A percentile compares a stretch with the other conserved stretches of the same genome.
These are phyloP conservation scores for Dioscorea zingiberensis DNA, from an alignment of 106 monocot species.

Conservation along the genomic window DNA sequence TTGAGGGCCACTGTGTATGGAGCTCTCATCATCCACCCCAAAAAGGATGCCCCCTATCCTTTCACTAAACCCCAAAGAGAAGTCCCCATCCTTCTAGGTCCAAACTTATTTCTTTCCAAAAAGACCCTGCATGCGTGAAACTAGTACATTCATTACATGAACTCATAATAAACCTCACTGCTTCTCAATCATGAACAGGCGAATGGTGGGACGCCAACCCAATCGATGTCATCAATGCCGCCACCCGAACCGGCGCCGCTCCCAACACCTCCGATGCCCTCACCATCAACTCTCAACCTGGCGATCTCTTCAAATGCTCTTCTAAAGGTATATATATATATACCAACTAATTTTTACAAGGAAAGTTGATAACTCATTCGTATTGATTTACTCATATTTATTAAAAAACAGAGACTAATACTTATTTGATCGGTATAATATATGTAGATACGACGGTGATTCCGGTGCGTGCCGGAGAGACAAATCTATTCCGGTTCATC, in stretches of 20 bases:
- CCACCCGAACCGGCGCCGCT: slow-evolving; percentile 36
- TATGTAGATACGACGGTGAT: slow-evolving; percentile 31
- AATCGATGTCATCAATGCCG: slow-evolving; percentile 28
- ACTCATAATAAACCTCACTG: too few relatives aligned
- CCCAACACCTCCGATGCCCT: slow-evolving; percentile 50
- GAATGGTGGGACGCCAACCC: slow-evolving; percentile 58
- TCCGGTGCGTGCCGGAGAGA: slow-evolving; percentile 44
- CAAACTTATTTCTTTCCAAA: neutral
- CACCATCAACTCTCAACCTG: slow-evolving; percentile 60
- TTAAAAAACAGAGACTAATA: neutral
- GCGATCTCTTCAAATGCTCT: slow-evolving; percentile 59
- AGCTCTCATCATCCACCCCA: slow-evolving; percentile 52
- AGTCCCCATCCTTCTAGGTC: slow-evolving; percentile 32
- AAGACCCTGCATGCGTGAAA: too few relatives aligned
- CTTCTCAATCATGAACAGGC: slow-evolving; percentile 14
- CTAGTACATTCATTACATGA: too few relatives aligned
- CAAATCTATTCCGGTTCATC: slow-evolving; percentile 40
- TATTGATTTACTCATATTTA: neutral
- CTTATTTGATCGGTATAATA: neutral
- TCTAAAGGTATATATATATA: slow-evolving; percentile 15
- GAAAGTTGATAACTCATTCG: too few relatives aligned
- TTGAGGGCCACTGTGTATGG: slow-evolving; percentile 63
- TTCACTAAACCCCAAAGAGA: slow-evolving; percentile 37
- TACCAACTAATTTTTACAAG: too few relatives aligned
- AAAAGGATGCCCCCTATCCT: slow-evolving; percentile 30